Conservation (phyloP, 305 asterid genomes). For the Rubia occidens region DNA sequence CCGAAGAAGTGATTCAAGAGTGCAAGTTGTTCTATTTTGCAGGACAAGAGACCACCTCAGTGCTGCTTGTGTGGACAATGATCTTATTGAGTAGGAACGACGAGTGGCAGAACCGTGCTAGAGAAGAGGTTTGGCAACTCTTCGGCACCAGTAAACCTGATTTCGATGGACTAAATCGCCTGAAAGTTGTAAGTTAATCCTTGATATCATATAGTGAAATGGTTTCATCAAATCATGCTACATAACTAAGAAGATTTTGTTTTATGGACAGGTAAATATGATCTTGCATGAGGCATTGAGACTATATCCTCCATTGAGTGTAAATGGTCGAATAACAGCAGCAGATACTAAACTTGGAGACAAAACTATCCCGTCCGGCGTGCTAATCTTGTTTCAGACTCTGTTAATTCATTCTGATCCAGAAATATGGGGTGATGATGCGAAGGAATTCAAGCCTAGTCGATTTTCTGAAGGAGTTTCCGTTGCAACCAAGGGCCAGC, state of each 20-base stretch:
- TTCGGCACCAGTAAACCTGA: conserved; percentile 14
- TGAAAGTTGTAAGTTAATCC: background rate
- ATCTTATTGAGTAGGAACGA: conserved; percentile 2
- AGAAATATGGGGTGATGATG: conserved; percentile 24
- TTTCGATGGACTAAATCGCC: conserved; percentile 11
- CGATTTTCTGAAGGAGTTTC: conserved; percentile 25
- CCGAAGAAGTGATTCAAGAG: conserved; percentile 4
- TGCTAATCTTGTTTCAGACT: conserved; percentile 2
- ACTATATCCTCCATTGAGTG: conserved; percentile 16
- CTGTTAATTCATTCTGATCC: conserved; percentile 18
- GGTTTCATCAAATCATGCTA: no score
- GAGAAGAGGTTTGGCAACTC: conserved; percentile 5
- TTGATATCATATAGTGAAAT: background rate
- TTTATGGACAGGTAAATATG: conserved; percentile 18
- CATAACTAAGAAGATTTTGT: no score
- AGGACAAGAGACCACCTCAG: conserved; percentile 7
- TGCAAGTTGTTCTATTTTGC: conserved; percentile 8
- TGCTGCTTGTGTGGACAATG: conserved; percentile 12
- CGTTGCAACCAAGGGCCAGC: conserved; percentile 24
- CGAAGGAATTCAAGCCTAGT: conserved; percentile 22
- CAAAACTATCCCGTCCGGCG: conserved; percentile 13
- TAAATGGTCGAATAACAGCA: background rate
- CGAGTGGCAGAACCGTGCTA: conserved; percentile 4
- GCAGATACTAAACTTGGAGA: conserved; percentile 15
- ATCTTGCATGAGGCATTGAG: conserved; percentile 21